phyloP scores from a whole-genome alignment of 768 basidiomycete species.

The Clathrus columnatus region DNA sequence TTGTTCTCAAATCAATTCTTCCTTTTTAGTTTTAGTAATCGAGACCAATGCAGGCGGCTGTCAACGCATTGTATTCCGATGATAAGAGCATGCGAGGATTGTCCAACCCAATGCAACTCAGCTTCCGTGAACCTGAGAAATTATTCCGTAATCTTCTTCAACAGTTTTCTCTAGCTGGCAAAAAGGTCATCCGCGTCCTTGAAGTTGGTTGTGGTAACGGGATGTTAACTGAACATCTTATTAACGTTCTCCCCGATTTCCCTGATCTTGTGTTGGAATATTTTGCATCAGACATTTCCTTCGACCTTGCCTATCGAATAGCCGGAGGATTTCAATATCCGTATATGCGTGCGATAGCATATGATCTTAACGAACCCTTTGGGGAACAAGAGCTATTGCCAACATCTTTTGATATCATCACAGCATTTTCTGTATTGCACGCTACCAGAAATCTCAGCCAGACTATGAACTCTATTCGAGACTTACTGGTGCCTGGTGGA shows the following conservation, averaged over 20 bases:
- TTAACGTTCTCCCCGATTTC: constrained; percentile 9
- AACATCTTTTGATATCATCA: constrained; percentile 11
- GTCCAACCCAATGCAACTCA: neutral
- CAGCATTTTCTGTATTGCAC: constrained; percentile 14
- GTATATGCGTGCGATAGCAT: constrained; percentile 8
- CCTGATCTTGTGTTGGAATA: constrained; percentile 12
- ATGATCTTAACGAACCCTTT: constrained; percentile 11
- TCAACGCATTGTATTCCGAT: neutral
- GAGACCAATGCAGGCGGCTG: neutral
- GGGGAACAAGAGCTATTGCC: constrained; percentile 12
- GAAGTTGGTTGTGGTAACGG: constrained; percentile 14
- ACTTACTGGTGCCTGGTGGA: constrained; percentile 13
- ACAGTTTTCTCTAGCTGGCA: constrained; percentile 6
- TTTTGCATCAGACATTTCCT: constrained; percentile 11
- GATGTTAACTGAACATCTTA: constrained; percentile 11
- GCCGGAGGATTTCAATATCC: constrained; percentile 11
- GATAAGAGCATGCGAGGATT: neutral
- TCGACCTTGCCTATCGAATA: constrained; percentile 8
- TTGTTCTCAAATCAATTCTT: neutral
- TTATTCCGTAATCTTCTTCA: constrained; percentile 11
- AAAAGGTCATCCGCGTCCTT: constrained; percentile 13
- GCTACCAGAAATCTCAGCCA: constrained; percentile 5
- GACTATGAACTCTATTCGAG: constrained; percentile 5
- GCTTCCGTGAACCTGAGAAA: constrained; percentile 4
- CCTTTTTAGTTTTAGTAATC: neutral